Conservation (phyloP, 1,284 basidiomycete species). For the Agroathelia rolfsii region DNA sequence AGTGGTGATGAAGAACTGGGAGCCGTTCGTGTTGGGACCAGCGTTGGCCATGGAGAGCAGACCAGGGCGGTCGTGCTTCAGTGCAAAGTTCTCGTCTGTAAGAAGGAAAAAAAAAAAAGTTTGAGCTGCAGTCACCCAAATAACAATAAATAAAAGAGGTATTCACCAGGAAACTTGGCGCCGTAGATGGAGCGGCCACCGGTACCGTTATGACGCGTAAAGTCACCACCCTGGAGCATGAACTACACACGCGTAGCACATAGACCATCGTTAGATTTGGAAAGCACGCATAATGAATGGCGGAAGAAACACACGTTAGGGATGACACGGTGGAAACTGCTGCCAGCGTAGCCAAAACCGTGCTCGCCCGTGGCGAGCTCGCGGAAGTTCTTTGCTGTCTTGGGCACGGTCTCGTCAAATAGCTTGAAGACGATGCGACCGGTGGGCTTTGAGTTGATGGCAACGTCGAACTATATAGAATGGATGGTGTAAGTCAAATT, state of each 20-base stretch:
- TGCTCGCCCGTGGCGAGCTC: slow-evolving; percentile 76
- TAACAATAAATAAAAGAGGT: background rate
- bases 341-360: slow-evolving; percentile 55
- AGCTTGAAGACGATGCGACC: slow-evolving; percentile 73
- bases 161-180: slow-evolving; percentile 59
- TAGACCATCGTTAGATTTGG: background rate
- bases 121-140: too few species aligned
- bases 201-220: slow-evolving; percentile 68
- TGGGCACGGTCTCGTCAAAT: slow-evolving; percentile 59
- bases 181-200: slow-evolving; percentile 92
- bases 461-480: slow-evolving; percentile 67
- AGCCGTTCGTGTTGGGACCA: slow-evolving; percentile 64
- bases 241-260: slow-evolving; percentile 35
- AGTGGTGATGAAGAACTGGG: slow-evolving; percentile 87
- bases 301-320: slow-evolving; percentile 32
- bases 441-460: slow-evolving; percentile 55
- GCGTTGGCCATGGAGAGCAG: slow-evolving; percentile 90
- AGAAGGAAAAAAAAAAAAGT: background rate
- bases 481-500: too few species aligned
- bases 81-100: slow-evolving; percentile 79
- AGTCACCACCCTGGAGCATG: slow-evolving; percentile 82
- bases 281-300: background rate
- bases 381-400: slow-evolving; percentile 75
- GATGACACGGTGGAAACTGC: slow-evolving; percentile 80
- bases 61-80: slow-evolving; percentile 73